These are phyloP conservation scores for Pythium coloratum DNA, from an alignment of 352 stramenopile genomes.

Conservation along the genomic window DNA sequence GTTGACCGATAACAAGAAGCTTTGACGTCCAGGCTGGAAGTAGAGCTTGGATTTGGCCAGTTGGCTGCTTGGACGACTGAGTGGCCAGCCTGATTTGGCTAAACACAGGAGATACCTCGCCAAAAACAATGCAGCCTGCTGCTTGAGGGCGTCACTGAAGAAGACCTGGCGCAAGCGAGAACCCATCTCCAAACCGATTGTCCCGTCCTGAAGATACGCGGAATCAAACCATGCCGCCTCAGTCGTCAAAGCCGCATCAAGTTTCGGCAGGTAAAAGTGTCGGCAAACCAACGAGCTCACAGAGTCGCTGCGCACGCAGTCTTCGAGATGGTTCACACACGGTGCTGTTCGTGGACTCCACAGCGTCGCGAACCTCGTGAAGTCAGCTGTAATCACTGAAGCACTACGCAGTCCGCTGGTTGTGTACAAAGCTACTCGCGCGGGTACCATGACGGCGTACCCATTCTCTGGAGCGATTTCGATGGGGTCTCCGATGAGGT, in stretches of 20 bases:
- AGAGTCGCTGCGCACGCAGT: constrained; percentile 8
- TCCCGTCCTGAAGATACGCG: not conserved
- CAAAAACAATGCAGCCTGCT: not conserved
- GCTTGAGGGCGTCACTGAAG: not conserved
- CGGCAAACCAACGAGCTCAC: not conserved
- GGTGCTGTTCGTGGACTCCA: not conserved
- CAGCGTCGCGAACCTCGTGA: not conserved
- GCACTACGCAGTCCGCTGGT: not conserved
- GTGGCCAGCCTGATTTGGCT: not conserved
- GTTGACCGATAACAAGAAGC: not conserved
- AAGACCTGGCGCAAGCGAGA: not conserved
- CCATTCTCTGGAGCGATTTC: not conserved
- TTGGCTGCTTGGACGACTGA: not conserved
- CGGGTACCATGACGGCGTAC: not conserved
- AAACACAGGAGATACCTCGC: constrained; percentile 4
- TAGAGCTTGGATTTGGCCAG: not conserved
- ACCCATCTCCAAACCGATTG: not conserved
- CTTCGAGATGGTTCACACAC: not conserved
- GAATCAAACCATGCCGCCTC: not conserved
- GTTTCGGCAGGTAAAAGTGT: not conserved
- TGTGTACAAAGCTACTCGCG: not conserved
- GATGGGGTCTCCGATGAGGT: not conserved
- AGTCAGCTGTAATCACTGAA: not conserved
- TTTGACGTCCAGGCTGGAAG: not conserved
- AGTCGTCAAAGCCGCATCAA: not conserved